Conservation (phyloP, 2,329 filamentous ascomycete species). For the Fusarium odoratissimum region DNA sequence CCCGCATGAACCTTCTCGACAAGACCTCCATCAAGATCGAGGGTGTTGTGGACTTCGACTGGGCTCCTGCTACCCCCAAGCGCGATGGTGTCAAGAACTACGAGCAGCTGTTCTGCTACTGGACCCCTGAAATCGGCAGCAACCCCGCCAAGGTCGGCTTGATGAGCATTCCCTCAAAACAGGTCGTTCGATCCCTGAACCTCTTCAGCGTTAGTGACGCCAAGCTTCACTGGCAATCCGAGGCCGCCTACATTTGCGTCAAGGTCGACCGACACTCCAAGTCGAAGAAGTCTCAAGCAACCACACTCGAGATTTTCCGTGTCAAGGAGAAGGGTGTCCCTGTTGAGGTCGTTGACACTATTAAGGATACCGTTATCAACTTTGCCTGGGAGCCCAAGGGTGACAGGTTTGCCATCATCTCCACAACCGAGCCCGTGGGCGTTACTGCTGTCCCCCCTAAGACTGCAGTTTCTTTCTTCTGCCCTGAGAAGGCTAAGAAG, state of each 20-base stretch:
- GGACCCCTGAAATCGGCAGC: constrained; percentile 97
- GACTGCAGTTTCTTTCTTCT: constrained; percentile 96
- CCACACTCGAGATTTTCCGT: constrained; percentile 98
- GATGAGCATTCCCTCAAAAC: constrained; percentile 95
- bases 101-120: constrained; percentile 97
- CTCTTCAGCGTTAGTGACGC: constrained; percentile 98
- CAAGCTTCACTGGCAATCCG: constrained; percentile 99
- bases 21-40: constrained; percentile 97
- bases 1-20: constrained; percentile 88
- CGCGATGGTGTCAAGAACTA: constrained; percentile 90
- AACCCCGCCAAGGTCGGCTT: constrained; percentile 97
- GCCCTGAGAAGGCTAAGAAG: constrained; percentile 97
- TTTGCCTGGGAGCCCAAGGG: constrained; percentile 99
- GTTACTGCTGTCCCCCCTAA: constrained; percentile 89
- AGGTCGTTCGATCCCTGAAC: constrained; percentile 93
- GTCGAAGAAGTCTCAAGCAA: constrained; percentile 97
- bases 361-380: constrained; percentile 99
- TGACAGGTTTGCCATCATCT: constrained; percentile 96
- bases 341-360: constrained; percentile 95
- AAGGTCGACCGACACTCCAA: constrained; percentile 99
- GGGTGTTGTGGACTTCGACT: constrained; percentile 97
- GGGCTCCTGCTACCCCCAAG: constrained; percentile 85
- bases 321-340: constrained; percentile 97
- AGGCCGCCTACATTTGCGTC: constrained; percentile 92
- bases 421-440: constrained; percentile 83